Evolutionary conservation across 1,284 basidiomycete species (phyloP).

Genomic region (Leccinum solheimii): DNA sequence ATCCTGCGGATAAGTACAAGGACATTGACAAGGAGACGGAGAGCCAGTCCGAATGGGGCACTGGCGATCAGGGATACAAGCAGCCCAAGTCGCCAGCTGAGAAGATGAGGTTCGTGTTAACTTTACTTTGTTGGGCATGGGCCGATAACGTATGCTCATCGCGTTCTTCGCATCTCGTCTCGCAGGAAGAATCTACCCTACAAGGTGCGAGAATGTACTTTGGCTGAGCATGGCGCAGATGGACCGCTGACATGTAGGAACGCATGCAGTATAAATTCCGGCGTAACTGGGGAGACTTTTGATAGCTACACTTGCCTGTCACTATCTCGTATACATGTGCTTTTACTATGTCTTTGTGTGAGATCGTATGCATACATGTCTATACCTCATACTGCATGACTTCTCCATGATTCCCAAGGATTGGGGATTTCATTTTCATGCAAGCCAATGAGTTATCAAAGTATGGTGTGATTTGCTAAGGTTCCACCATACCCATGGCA

Average conservation of each 20-base stretch:
- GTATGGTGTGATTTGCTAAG: no score
- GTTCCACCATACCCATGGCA: no score
- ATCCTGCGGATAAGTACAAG: conserved; percentile 61
- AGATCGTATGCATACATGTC: conserved; percentile 29
- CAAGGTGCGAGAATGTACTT: conserved; percentile 58
- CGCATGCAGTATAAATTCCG: conserved; percentile 85
- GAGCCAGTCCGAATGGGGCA: conserved; percentile 66
- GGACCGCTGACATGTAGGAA: conserved; percentile 49
- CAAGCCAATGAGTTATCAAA: no score
- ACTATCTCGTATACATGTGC: conserved; percentile 12
- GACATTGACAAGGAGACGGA: conserved; percentile 51
- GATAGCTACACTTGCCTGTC: conserved; percentile 21
- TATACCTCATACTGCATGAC: conserved; percentile 25
- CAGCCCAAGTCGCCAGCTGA: conserved; percentile 68
- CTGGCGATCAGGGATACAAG: conserved; percentile 72
- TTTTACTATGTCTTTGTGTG: conserved; percentile 4
- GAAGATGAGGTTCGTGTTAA: conserved; percentile 54
- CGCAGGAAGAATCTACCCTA: conserved; percentile 76
- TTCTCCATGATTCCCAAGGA: not conserved
- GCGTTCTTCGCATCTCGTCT: not conserved
- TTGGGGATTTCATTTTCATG: no score
- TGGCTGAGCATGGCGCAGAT: conserved; percentile 12
- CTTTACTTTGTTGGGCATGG: not conserved
- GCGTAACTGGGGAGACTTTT: conserved; percentile 84
- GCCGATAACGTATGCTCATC: not conserved